phyloP scores from a whole-genome alignment of 345 rosid genomes.

The Populus davidiana region DNA sequence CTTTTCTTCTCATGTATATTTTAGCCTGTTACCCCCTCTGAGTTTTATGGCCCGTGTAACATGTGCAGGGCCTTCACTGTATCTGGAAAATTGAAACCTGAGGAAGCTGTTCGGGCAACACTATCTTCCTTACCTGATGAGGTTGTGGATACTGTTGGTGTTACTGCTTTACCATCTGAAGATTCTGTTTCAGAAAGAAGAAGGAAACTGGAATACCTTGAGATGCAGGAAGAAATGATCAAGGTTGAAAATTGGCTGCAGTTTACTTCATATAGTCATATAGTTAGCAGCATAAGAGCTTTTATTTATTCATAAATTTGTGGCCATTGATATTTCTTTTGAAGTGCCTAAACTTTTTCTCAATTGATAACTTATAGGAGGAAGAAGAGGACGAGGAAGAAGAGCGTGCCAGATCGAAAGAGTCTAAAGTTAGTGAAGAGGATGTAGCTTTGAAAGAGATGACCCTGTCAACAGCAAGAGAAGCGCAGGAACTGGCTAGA shows the following conservation, averaged over 20 bases:
- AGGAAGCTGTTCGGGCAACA: constrained; percentile 85
- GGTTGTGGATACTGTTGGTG: constrained; percentile 92
- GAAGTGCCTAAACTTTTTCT: not conserved
- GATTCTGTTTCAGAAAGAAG: constrained; percentile 87
- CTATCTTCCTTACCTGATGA: constrained; percentile 94
- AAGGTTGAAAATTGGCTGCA: constrained; percentile 47
- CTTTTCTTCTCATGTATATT: not conserved
- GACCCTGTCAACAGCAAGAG: constrained; percentile 52
- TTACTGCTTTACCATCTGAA: constrained; percentile 83
- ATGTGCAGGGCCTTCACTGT: constrained; percentile 73
- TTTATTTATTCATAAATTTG: not conserved
- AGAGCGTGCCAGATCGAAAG: constrained; percentile 60
- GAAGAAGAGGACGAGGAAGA: constrained; percentile 83
- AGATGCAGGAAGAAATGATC: constrained; percentile 89
- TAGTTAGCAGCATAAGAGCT: not conserved
- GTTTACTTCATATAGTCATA: constrained; percentile 9
- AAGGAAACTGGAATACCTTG: constrained; percentile 88
- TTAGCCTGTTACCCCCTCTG: constrained; percentile 2
- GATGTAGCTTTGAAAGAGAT: constrained; percentile 85
- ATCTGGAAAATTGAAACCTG: constrained; percentile 74
- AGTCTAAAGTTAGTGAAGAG: constrained; percentile 48
- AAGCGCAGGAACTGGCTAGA: constrained; percentile 73
- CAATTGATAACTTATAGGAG: constrained; percentile 48
- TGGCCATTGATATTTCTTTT: not conserved
- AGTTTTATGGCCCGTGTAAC: constrained; percentile 8